A percentile compares a stretch with the other conserved stretches of the same genome.
Conservation (phyloP, 2,329 filamentous ascomycete species). For the Talaromyces sp. region DNA sequence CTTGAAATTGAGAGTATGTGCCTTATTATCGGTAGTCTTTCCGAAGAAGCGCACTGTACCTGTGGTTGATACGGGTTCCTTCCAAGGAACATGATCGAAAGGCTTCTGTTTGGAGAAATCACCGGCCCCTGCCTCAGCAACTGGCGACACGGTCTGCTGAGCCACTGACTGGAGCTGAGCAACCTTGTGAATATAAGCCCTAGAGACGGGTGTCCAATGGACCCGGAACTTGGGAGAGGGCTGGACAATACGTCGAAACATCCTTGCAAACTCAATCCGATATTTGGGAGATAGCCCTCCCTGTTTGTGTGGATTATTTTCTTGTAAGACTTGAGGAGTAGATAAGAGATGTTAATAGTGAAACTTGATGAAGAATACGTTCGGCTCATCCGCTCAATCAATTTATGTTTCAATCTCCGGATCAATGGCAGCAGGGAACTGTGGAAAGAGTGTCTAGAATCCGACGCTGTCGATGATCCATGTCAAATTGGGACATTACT, state of each 20-base stretch:
- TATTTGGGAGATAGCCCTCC: background rate
- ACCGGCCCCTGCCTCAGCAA: background rate
- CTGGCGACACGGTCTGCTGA: background rate
- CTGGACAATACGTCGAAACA: background rate
- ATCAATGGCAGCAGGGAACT: background rate
- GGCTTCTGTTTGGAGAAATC: background rate
- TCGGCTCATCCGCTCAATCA: background rate
- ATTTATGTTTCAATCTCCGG: background rate
- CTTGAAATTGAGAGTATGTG: background rate
- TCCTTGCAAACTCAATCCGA: background rate
- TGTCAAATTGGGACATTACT: background rate
- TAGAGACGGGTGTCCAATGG: background rate
- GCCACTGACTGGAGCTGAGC: background rate
- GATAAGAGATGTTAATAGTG: background rate
- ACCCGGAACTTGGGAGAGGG: background rate
- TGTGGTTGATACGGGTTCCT: background rate
- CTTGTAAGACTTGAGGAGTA: background rate
- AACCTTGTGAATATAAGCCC: background rate
- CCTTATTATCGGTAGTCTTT: background rate
- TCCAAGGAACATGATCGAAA: background rate
- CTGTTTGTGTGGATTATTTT: background rate
- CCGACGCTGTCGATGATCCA: background rate
- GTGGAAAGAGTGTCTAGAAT: background rate
- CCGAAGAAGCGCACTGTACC: conserved; percentile 1
- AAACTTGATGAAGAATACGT: background rate